Base-by-base conservation (phyloP, 805 yeast species). In the Lipomyces spencermartinsiae region DNA sequence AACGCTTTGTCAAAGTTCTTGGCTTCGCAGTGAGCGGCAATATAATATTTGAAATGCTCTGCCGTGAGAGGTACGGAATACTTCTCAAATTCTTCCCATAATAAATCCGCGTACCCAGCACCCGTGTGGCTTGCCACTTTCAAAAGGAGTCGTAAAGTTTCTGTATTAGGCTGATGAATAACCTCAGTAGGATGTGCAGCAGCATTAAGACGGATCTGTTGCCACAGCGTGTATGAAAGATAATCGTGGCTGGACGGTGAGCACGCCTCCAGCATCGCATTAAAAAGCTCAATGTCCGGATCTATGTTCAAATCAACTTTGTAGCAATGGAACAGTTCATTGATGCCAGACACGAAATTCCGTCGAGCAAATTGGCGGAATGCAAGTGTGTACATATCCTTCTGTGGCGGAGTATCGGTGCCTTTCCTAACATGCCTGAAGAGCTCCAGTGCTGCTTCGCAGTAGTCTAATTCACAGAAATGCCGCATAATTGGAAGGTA, bases 1-100 rank as follows among this genome's bases (percentile, higher is more conserved):
- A 87, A 77, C 0, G 95, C 95, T 2, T 84, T 83, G 9, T 83
- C 83, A 51, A 82, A 83, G 58, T 83, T 79, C 8, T 89, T 92
- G 74, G 87, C 87, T 72, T 88, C 88, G 68, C 90, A 89, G 75
- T 89, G 88, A 0, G 92, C 91, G 65, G 89, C 84, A 43, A 91
- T 76, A 73, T 85, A 88, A 75, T 89, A 92, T 54, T 82, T 83
- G 74, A 83, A 84, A 43, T 88, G 82, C 9, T 81, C 81, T 46
- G 83, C 78, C 67, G 85, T 83, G 0, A 91, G 91, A 12, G 81
- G 71, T 4, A 90, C 77, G 0, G 83, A 84, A 72, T 82, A 86
- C 22, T 74, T 66, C 53, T 89, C 84, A 33, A 90, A 76, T 66
- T 84, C 84, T 63, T 84, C 81, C 89, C 92, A 91, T 56, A 89